phyloP scores from a whole-genome alignment of 495 filamentous ascomycete species.

The Glutinoglossum americanum region DNA sequence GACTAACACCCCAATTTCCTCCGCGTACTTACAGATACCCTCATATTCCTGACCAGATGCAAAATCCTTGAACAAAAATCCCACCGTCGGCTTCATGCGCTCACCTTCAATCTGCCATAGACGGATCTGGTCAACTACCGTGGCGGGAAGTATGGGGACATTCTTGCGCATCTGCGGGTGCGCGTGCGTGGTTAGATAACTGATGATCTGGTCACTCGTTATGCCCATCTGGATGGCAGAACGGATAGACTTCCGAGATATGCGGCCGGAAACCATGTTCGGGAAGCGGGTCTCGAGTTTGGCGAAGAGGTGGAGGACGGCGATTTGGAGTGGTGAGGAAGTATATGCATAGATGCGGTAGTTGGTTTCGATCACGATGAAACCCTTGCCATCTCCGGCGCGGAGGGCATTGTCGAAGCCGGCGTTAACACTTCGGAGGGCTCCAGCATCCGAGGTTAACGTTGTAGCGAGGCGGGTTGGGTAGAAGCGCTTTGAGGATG shows the following conservation, averaged over 20 bases:
- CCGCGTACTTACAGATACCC: slow-evolving; percentile 53
- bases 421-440: slow-evolving; percentile 37
- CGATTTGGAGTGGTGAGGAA: slow-evolving; percentile 74
- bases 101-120: slow-evolving; percentile 97
- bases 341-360: slow-evolving; percentile 97
- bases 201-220: slow-evolving; percentile 83
- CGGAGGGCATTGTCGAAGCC: slow-evolving; percentile 29
- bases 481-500: slow-evolving; percentile 45
- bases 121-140: slow-evolving; percentile 91
- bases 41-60: slow-evolving; percentile 53
- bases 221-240: slow-evolving; percentile 77
- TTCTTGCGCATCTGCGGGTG: slow-evolving; percentile 75
- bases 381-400: slow-evolving; percentile 36
- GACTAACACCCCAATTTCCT: slow-evolving; percentile 74
- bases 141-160: slow-evolving; percentile 58
- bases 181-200: slow-evolving; percentile 66
- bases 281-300: slow-evolving; percentile 71
- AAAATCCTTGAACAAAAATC: slow-evolving; percentile 84
- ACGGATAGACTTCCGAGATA: slow-evolving; percentile 70
- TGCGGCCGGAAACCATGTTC: slow-evolving; percentile 72
- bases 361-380: slow-evolving; percentile 96
- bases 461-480: slow-evolving; percentile 90
- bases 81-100: slow-evolving; percentile 57
- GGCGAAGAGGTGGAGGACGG: slow-evolving; percentile 77
- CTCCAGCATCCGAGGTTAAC: slow-evolving; percentile 60